Percentiles rank a stretch among this genome's conserved stretches.
phyloP scores from a whole-genome alignment of 129 eudicot genomes.

The Flaveria ramosissima region DNA sequence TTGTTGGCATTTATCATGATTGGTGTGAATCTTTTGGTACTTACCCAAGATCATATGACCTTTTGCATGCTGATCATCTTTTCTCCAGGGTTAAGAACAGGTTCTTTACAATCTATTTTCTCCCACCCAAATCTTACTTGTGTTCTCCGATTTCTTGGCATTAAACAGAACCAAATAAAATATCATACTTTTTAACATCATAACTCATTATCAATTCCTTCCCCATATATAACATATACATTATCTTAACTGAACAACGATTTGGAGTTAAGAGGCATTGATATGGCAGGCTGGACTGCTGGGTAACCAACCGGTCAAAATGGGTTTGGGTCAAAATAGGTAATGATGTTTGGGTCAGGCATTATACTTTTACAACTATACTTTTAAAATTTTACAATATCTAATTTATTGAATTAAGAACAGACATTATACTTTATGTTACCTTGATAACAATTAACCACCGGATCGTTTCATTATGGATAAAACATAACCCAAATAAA shows the following conservation, averaged over 20 bases:
- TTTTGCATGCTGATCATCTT: constrained; percentile 95
- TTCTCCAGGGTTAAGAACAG: constrained; percentile 92
- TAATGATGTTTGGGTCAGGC: not conserved
- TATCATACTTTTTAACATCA: not conserved
- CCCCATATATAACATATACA: no score
- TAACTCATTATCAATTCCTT: not conserved
- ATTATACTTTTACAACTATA: no score
- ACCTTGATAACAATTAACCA: no score
- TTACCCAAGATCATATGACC: constrained; percentile 96
- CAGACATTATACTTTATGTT: no score
- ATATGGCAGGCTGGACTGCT: no score
- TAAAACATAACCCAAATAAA: not conserved
- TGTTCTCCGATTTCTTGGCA: not conserved
- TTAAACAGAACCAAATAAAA: not conserved
- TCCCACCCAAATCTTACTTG: not conserved
- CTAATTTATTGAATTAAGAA: no score
- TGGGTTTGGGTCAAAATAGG: not conserved
- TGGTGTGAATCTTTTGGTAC: constrained; percentile 97
- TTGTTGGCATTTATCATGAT: constrained; percentile 83
- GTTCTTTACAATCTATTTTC: constrained; percentile 36
- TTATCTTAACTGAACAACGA: constrained; percentile 5
- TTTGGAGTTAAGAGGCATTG: not conserved
- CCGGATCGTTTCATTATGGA: not conserved
- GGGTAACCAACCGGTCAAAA: not conserved
- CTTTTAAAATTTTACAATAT: no score